Conservation (phyloP, 2,329 filamentous ascomycete genomes). For the Diaporthe sp. region DNA sequence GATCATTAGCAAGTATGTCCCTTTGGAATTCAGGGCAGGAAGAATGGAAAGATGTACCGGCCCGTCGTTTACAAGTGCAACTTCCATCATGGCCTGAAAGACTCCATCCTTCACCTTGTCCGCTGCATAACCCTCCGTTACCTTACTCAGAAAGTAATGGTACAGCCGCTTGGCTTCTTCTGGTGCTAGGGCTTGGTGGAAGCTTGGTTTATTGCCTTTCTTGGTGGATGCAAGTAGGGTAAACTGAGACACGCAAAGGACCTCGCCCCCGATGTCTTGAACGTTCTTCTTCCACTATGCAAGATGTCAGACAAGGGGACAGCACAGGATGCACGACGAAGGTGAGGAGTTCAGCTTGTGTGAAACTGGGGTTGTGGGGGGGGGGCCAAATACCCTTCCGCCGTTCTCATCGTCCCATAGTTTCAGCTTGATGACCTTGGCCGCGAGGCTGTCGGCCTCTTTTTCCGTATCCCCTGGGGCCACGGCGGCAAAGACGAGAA, state of each 20-base stretch:
- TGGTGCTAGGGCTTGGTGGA: slow-evolving; percentile 85
- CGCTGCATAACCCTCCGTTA: slow-evolving; percentile 75
- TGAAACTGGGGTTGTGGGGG: background rate
- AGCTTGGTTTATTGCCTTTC: slow-evolving; percentile 95
- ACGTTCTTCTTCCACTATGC: slow-evolving; percentile 89
- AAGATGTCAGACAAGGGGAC: slow-evolving; percentile 10
- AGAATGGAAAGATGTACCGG: slow-evolving; percentile 57
- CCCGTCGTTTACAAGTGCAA: slow-evolving; percentile 89
- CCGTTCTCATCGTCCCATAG: slow-evolving; percentile 89
- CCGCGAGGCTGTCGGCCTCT: slow-evolving; percentile 84
- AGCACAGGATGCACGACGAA: background rate
- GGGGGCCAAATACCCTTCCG: slow-evolving; percentile 62
- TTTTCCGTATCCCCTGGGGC: slow-evolving; percentile 91
- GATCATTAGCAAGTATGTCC: slow-evolving; percentile 25
- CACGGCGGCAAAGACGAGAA: slow-evolving; percentile 92
- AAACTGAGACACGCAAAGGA: slow-evolving; percentile 98
- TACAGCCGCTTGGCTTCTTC: slow-evolving; percentile 86
- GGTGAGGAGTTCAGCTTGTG: background rate
- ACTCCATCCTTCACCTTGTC: slow-evolving; percentile 93
- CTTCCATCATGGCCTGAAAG: slow-evolving; percentile 99
- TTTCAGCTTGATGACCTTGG: slow-evolving; percentile 89
- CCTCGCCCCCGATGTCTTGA: slow-evolving; percentile 86
- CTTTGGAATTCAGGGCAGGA: background rate
- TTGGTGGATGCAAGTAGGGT: slow-evolving; percentile 93
- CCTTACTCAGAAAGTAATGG: slow-evolving; percentile 81